Base-by-base conservation (phyloP, 345 rosid genomes). In the Acer saccharum region DNA sequence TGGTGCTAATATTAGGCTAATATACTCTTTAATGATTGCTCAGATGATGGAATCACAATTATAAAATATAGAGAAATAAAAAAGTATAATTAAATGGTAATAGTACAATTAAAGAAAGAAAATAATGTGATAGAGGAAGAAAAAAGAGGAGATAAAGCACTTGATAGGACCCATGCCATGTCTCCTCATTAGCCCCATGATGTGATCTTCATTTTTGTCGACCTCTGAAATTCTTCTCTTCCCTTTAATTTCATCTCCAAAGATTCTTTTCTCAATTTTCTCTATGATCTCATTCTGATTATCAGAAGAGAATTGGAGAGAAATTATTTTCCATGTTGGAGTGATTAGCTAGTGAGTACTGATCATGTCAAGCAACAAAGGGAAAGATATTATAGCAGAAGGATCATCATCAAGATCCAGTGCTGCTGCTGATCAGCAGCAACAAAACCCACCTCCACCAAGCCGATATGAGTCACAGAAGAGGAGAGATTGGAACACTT, bases 401-500 rank as follows among this genome's bases (percentile, higher is more conserved):
- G 94, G 84, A 66, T 86, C 95, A 6, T 81, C 88, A 8, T 81
- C 88, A 3, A 64, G 76, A 66, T 58, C 81, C 9, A 21, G 75
- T 55, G 70, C 64, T 29, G 35, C 70, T 1, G 16, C 72, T 50
- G 35, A 52, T 46, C 3, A 74, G 52, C 77, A 83, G 25, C 92
- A 83, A 52, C 81, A 83, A 8, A 84, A 78, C 50, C 86, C 86
- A 32, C 84, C 91, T 11, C 88, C 89, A 0, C 79, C 90, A 50
- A 94, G 98, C 83, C 81, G 98, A 10, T 94, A 94, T 71, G 97
- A 92, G 80, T 90, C 97, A 3, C 98, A 94, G 64, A 93, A 93
- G 76, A 75, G 97, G 54, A 69, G 98, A 79, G 98, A 93, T n/a
- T 93, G 98, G 98, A 92, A 90, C 78, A 93, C 98, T 79, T 93